Base-by-base conservation (phyloP, 2,329 filamentous ascomycete genomes). In the Pseudohalonectria lignicola region DNA sequence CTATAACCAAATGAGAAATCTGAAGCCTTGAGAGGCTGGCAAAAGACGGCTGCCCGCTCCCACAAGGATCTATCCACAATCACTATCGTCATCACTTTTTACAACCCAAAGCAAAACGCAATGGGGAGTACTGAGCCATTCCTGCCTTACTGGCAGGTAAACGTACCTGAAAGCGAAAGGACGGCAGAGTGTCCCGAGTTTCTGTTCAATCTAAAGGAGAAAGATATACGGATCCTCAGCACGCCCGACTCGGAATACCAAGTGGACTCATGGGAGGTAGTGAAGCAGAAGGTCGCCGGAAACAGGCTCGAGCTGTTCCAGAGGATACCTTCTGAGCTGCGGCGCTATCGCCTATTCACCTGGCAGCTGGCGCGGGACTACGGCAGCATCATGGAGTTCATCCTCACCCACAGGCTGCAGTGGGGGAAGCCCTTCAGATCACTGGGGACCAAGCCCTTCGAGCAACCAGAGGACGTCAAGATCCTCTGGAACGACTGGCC, bases 401-500 rank as follows among this genome's bases (percentile, higher is more conserved):
- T 95, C 30, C 60, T 93, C 31, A 62, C 66, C 19, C 64, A 86
- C 54, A 66, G 86, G 35, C 62, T 95, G 40, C 59, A 64, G 13
- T 95, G 90, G 90, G 55, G 60, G 2, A 41, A 46, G n/a, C 67
- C 66, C 1, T 49, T 69, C 13, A 41, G 42, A 25, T 46, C 58
- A 2, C 43, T 36, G 37, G 57, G 53, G 4, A 52, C 50, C 15
- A 44, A 38, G 18, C 66, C 66, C 0, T 70, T 76, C 44, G 58
- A 62, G 44, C 51, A 47, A 39, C 57, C 57, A 1, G 63, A 64
- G 9, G 82, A 92, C 51, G 62, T 80, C 49, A 86, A 78, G 56
- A 79, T 94, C 34, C 58, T 94, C 30, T 76, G 74, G 60, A 96
- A 96, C 53, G 88, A 96, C 67, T 95, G 87, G 85, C 90, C 90